A percentile compares a stretch with the other conserved stretches of the same genome.
Evolutionary conservation across 1,284 basidiomycete genomes (phyloP).

Genomic region (Sanghuangporus baumii): DNA sequence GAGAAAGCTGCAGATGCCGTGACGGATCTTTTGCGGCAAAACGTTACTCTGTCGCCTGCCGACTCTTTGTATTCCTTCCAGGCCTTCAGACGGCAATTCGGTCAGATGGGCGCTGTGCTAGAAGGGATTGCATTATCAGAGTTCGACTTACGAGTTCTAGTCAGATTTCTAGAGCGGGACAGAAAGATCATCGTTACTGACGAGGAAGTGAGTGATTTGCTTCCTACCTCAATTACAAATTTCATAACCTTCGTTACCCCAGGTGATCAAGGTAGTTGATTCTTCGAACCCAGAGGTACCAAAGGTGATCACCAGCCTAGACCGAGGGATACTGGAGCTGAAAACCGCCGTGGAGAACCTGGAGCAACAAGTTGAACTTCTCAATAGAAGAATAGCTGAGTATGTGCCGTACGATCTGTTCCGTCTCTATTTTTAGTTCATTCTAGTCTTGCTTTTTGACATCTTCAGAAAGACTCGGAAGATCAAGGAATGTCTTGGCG

Average conservation of each 20-base stretch:
- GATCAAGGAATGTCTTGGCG: conserved; percentile 57
- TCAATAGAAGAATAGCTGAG: conserved; percentile 67
- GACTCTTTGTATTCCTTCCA: conserved; percentile 61
- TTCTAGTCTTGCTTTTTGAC: background rate
- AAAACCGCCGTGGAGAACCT: conserved; percentile 61
- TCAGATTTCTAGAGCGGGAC: conserved; percentile 80
- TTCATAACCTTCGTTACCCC: background rate
- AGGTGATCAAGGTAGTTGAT: conserved; percentile 75
- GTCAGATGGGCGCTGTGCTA: conserved; percentile 16
- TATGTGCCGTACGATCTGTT: conserved; percentile 30
- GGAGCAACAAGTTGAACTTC: conserved; percentile 57
- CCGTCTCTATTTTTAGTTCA: background rate
- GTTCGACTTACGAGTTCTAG: conserved; percentile 61
- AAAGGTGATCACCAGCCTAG: conserved; percentile 55
- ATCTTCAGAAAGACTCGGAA: conserved; percentile 56
- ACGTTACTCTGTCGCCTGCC: conserved; percentile 45
- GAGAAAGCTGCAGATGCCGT: conserved; percentile 63
- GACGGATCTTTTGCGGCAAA: conserved; percentile 41
- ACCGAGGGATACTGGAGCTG: conserved; percentile 70
- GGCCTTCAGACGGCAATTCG: conserved; percentile 59
- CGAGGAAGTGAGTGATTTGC: conserved; percentile 51
- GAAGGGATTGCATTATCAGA: conserved; percentile 45
- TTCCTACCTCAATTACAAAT: conserved; percentile 3
- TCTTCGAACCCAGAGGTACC: conserved; percentile 18
- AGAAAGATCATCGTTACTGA: conserved; percentile 54